A percentile compares a stretch with the other conserved stretches of the same genome.
phyloP scores from a whole-genome alignment of 1,284 basidiomycete genomes.

The Puccinia horiana region DNA sequence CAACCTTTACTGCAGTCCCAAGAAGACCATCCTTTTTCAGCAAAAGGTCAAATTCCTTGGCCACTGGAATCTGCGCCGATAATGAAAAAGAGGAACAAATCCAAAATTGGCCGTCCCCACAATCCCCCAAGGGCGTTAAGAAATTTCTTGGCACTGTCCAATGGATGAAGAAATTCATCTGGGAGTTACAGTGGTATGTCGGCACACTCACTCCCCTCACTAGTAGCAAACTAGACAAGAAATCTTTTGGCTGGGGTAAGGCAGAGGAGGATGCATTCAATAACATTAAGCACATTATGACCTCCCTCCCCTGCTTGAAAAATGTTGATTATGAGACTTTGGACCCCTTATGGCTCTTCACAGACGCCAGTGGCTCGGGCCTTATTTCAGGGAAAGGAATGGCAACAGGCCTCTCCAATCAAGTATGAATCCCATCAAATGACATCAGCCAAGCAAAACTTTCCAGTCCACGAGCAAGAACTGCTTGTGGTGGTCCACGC shows the following conservation, averaged over 20 bases:
- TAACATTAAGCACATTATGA: constrained; percentile 58
- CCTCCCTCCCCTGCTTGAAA: constrained; percentile 55
- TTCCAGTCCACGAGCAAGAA: too few relatives aligned
- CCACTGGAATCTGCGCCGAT: neutral
- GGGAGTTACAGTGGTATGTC: too few relatives aligned
- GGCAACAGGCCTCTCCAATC: too few relatives aligned
- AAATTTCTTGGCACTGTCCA: neutral
- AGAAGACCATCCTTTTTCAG: too few relatives aligned
- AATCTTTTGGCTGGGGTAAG: constrained; percentile 1
- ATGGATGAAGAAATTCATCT: too few relatives aligned
- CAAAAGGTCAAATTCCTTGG: neutral
- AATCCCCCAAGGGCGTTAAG: constrained; percentile 36
- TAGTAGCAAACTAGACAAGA: too few relatives aligned
- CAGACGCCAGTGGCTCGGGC: constrained; percentile 31
- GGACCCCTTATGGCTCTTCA: constrained; percentile 48
- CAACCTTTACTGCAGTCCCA: constrained; percentile 47
- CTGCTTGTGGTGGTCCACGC: too few relatives aligned
- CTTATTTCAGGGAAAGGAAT: too few relatives aligned
- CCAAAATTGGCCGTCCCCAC: neutral
- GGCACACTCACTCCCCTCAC: too few relatives aligned
- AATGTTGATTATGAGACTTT: constrained; percentile 56
- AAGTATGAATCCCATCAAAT: too few relatives aligned
- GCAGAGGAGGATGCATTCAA: too few relatives aligned
- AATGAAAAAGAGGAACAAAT: neutral
- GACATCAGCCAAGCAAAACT: too few relatives aligned